A percentile compares a stretch with the other conserved stretches of the same genome.
Conservation (phyloP, 495 filamentous ascomycete species). For the Hypoxylon lienhwacheense region DNA sequence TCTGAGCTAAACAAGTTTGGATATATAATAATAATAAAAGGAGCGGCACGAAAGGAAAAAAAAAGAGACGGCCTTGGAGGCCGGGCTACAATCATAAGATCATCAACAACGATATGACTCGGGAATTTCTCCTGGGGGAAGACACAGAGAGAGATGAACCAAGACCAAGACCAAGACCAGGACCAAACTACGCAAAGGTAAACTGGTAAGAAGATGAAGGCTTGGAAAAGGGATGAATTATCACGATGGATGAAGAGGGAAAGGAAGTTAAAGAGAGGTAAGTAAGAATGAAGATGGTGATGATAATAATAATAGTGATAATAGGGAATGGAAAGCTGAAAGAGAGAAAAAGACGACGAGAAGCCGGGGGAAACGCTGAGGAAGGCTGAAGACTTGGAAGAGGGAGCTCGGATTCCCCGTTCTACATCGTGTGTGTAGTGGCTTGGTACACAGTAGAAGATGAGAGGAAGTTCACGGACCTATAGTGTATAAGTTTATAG, state of each 20-base stretch:
- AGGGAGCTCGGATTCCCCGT: too few relatives aligned
- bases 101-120: slow-evolving; percentile 41
- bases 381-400: too few relatives aligned
- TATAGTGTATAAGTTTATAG: too few relatives aligned
- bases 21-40: slow-evolving; percentile 33
- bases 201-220: slow-evolving; percentile 35
- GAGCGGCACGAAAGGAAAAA: slow-evolving; percentile 38
- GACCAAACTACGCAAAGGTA: slow-evolving; percentile 41
- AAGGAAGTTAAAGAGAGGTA: too few relatives aligned
- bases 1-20: slow-evolving; percentile 33
- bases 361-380: too few relatives aligned
- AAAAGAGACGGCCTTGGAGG: slow-evolving; percentile 46
- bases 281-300: slow-evolving; percentile 29
- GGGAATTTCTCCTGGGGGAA: slow-evolving; percentile 19
- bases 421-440: too few relatives aligned
- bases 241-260: slow-evolving; percentile 17
- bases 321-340: too few relatives aligned
- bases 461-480: too few relatives aligned
- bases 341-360: too few relatives aligned
- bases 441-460: too few relatives aligned
- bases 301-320: slow-evolving; percentile 8
- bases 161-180: too few relatives aligned
- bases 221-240: too few relatives aligned
- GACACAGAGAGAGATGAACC: slow-evolving; percentile 22
- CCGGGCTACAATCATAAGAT: slow-evolving; percentile 45